phyloP scores from a whole-genome alignment of 805 yeast species.

The Brettanomyces bruxellensis region DNA sequence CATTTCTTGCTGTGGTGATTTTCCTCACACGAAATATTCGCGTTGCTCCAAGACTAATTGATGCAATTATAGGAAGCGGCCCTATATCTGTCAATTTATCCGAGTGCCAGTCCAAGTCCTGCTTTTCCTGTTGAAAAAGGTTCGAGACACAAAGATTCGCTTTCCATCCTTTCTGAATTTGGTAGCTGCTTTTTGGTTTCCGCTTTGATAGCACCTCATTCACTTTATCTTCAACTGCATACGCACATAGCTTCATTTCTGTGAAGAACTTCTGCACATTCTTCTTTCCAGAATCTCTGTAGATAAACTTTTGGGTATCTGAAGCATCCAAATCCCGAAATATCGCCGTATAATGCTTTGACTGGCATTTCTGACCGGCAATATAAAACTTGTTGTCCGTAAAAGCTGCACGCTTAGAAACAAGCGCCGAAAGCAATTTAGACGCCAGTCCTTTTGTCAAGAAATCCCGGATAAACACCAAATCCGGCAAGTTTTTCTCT shows the following conservation, averaged over 20 bases:
- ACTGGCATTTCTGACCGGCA: constrained; percentile 51
- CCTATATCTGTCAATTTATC: constrained; percentile 68
- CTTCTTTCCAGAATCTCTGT: constrained; percentile 1
- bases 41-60: constrained; percentile 60
- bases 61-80: constrained; percentile 59
- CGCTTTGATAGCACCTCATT: constrained; percentile 10
- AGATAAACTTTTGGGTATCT: not conserved
- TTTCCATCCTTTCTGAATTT: constrained; percentile 35
- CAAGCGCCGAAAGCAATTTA: constrained; percentile 31
- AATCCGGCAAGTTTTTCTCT: constrained; percentile 39
- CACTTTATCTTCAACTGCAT: constrained; percentile 9
- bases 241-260: constrained; percentile 9
- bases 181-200: constrained; percentile 24
- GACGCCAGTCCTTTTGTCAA: constrained; percentile 44
- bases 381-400: constrained; percentile 41
- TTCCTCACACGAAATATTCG: constrained; percentile 56
- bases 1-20: constrained; percentile 2
- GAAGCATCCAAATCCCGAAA: constrained; percentile 18
- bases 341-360: constrained; percentile 43
- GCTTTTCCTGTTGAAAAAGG: constrained; percentile 38
- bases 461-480: constrained; percentile 40
- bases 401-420: constrained; percentile 33
- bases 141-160: constrained; percentile 50
- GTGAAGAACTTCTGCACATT: constrained; percentile 3
- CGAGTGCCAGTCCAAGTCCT: constrained; percentile 65